Conservation (phyloP, 2,329 filamentous ascomycete species). For the Dothideomycetes sp. region DNA sequence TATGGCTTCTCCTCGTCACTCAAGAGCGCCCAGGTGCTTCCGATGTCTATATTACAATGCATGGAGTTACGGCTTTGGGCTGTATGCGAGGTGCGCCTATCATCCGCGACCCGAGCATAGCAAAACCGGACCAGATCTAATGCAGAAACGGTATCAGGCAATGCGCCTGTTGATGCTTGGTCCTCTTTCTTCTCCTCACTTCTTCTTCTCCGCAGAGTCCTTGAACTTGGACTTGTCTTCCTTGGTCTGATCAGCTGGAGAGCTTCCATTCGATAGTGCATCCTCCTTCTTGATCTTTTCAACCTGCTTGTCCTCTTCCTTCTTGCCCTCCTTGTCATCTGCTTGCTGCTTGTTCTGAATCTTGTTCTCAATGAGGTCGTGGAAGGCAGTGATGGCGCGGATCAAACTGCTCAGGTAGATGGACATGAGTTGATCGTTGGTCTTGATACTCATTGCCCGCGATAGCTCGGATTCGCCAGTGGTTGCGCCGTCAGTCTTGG, state of each 20-base stretch:
- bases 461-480: conserved; percentile 72
- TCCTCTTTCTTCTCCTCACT: conserved; percentile 13
- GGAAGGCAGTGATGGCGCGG: conserved; percentile 95
- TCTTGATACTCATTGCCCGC: conserved; percentile 98
- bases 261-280: conserved; percentile 45
- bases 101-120: too few relatives aligned
- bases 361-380: conserved; percentile 99
- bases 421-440: conserved; percentile 96
- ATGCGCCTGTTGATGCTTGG: not conserved
- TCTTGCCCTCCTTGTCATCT: conserved; percentile 81
- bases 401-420: conserved; percentile 97
- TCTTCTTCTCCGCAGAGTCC: conserved; percentile 44
- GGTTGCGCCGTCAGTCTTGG: conserved; percentile 46
- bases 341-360: conserved; percentile 97
- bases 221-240: conserved; percentile 34
- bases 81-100: too few relatives aligned
- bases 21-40: too few relatives aligned
- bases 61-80: not conserved
- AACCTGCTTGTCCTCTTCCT: conserved; percentile 51
- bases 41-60: not conserved
- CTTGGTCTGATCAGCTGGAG: conserved; percentile 32
- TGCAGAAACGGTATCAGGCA: not conserved
- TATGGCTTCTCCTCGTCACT: too few relatives aligned
- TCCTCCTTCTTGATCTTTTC: conserved; percentile 48
- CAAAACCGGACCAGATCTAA: not conserved